Conservation (phyloP, 768 basidiomycete genomes). For the Auricularia cornea region DNA sequence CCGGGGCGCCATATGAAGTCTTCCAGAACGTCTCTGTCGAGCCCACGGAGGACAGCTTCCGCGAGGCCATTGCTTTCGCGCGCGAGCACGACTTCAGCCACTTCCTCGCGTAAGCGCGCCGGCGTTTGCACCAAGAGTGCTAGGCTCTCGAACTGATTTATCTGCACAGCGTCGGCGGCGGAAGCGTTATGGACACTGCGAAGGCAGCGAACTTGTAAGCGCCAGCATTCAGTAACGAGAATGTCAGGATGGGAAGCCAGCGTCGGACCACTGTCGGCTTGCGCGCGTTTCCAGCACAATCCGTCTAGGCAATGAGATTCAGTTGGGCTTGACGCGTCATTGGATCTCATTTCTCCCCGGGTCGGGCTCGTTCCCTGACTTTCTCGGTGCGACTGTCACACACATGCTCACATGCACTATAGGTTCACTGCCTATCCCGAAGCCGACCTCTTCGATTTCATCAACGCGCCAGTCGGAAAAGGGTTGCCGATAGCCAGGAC, state of each 20-base stretch:
- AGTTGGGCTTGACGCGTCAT: no score
- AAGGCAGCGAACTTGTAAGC: conserved; percentile 86
- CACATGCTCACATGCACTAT: background rate
- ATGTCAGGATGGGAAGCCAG: no score
- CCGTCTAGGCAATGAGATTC: no score
- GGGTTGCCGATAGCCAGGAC: conserved; percentile 71
- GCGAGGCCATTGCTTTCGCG: conserved; percentile 82
- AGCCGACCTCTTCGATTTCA: conserved; percentile 88
- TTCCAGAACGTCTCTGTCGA: conserved; percentile 79
- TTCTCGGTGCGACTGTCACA: background rate
- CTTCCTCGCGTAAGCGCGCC: conserved; percentile 66
- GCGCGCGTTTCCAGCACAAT: no score
- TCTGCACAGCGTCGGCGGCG: conserved; percentile 70
- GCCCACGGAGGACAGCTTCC: conserved; percentile 87
- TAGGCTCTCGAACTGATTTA: no score
- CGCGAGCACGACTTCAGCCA: conserved; percentile 84
- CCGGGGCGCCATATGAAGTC: conserved; percentile 70
- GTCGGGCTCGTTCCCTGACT: no score
- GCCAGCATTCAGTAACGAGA: no score
- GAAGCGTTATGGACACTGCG: conserved; percentile 91
- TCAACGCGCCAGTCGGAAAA: conserved; percentile 93
- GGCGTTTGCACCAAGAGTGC: background rate
- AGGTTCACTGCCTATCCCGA: conserved; percentile 90
- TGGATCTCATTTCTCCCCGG: no score
- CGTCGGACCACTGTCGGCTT: no score